Conservation (phyloP, 768 basidiomycete genomes). For the Cystobasidium ongulense region DNA sequence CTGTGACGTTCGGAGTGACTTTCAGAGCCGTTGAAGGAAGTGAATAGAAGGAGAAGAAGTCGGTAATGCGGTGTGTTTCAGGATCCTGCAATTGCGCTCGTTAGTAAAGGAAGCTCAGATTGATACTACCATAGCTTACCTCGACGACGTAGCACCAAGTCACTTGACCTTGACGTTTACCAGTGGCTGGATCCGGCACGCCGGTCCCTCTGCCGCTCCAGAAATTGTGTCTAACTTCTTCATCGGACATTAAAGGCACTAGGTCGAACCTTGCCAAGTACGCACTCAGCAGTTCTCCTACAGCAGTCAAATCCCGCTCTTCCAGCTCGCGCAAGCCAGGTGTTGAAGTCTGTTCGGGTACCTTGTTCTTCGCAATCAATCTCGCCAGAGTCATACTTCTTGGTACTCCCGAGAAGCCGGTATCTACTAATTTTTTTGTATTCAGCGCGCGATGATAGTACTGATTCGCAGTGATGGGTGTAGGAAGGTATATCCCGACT, state of each 20-base stretch:
- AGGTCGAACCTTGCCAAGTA: conserved; percentile 84
- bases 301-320: conserved; percentile 62
- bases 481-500: conserved; percentile 83
- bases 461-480: conserved; percentile 79
- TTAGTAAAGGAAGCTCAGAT: neutral
- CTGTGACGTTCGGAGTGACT: conserved; percentile 49
- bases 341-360: conserved; percentile 50
- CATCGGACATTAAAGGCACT: conserved; percentile 61
- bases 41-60: conserved; percentile 94
- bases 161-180: conserved; percentile 67
- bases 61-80: conserved; percentile 71
- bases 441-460: conserved; percentile 88
- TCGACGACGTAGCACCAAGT: conserved; percentile 95
- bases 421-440: conserved; percentile 80
- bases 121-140: conserved; percentile 49
- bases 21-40: conserved; percentile 84
- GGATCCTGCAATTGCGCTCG: conserved; percentile 57
- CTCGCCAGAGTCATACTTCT: conserved; percentile 82
- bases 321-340: conserved; percentile 80
- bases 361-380: conserved; percentile 67
- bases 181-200: conserved; percentile 48
- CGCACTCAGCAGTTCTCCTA: conserved; percentile 60
- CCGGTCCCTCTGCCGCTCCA: conserved; percentile 70
- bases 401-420: conserved; percentile 79
- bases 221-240: conserved; percentile 79